Evolutionary conservation across 306 rosid species (phyloP), one percentile per base, ranked within the genome.

Genomic region (Quercus bicolor): DNA sequence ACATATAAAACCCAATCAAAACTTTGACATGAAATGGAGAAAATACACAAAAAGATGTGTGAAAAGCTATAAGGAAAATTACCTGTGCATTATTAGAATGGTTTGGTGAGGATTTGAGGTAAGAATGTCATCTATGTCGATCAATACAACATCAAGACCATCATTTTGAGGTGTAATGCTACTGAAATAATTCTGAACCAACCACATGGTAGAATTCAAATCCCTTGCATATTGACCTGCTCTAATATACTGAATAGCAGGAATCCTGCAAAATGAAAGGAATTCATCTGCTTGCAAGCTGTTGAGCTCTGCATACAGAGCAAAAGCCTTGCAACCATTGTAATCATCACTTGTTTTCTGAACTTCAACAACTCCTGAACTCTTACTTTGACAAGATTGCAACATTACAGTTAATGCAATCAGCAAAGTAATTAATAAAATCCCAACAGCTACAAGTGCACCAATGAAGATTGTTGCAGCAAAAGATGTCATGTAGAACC

Each of bases 401-500:
- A 94, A 85, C 97, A 91, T 90, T 77, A 91, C 84, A 6, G 84
- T 66, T 82, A 94, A 82, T 23, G 94, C 85, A 81, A 90, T 48
- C 83, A 91, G 68, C 83, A 91, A 65, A 78, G 96, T 86, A 62
- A 87, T 68, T 8, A 94, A 62, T 65, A 94, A 70, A 79, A 91
- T 76, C 77, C 96, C 97, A 14, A 86, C 65, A 18, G 90, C 83
- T 61, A 82, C 81, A 48, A 91, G 89, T 68, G 89, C 85, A 70
- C 83, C 86, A 31, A 94, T 23, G 80, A 94, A 90, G 72, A 94
- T 89, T 9, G 88, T 78, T 21, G 96, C 91, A 1, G 89, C 80
- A 81, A 86, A 86, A 37, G 97, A 84, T 64, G 92, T 84, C 94
- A 94, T 90, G 90, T 79, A 91, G 87, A 91, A 91, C 64, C 94